Percentiles rank a stretch among this genome's conserved stretches.
Evolutionary conservation across 768 basidiomycete species (phyloP).

Genomic region (Lactifluus echinatus): DNA sequence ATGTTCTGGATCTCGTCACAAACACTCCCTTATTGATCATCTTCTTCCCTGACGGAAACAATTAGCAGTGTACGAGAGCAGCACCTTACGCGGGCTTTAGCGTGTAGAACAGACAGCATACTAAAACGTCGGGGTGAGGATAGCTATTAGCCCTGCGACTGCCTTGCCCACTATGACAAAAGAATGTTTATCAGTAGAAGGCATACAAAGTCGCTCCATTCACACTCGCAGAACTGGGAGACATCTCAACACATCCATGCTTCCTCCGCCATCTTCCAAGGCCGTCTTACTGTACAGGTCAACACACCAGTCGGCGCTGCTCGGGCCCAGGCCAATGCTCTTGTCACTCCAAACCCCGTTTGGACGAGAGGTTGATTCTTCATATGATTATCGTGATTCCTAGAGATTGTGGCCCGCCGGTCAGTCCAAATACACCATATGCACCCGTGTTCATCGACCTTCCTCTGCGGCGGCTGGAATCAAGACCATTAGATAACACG

Average conservation of each 20-base stretch:
- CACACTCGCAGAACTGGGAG: not conserved
- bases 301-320: not conserved
- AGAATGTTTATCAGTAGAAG: slow-evolving; percentile 12
- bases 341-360: not conserved
- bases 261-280: not conserved
- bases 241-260: not conserved
- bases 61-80: not conserved
- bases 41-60: not conserved
- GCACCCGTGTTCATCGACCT: not conserved
- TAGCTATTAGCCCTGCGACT: slow-evolving; percentile 4
- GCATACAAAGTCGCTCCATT: slow-evolving; percentile 6
- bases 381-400: not conserved
- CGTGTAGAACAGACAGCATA: not conserved
- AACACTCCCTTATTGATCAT: not conserved
- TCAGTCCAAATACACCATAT: not conserved
- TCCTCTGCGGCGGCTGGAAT: not conserved
- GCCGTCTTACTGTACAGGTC: not conserved
- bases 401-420: not conserved
- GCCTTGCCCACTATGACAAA: slow-evolving; percentile 11
- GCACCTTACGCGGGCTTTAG: not conserved
- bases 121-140: not conserved
- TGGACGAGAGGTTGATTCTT: not conserved
- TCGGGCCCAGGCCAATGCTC: not conserved
- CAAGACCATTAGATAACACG: slow-evolving; percentile 4
- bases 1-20: not conserved